phyloP scores from a whole-genome alignment of 2,329 filamentous ascomycete genomes.

The Colletotrichum liriopes region DNA sequence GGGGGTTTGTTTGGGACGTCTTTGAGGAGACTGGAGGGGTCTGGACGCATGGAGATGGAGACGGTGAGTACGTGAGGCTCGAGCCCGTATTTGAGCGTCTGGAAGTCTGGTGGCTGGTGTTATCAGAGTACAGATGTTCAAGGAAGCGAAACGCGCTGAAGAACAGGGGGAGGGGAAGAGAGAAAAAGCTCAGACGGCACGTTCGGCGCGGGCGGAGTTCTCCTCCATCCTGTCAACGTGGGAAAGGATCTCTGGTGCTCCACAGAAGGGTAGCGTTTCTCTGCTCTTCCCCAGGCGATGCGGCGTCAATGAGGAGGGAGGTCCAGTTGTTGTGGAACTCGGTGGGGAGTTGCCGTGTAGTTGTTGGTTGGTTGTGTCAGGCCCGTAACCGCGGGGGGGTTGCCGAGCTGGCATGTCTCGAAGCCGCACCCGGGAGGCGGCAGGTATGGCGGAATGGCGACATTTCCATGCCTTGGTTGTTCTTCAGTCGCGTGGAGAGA shows the following conservation, averaged over 20 bases:
- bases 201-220: slow-evolving; percentile 14
- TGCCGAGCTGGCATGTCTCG: slow-evolving; percentile 11
- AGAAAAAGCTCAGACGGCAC: slow-evolving; percentile 3
- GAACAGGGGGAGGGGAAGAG: background rate
- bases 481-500: background rate
- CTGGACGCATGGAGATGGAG: slow-evolving; percentile 6
- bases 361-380: slow-evolving; percentile 20
- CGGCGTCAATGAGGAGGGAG: background rate
- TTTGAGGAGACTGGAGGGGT: slow-evolving; percentile 1
- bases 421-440: slow-evolving; percentile 14
- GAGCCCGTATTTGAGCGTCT: background rate
- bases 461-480: background rate
- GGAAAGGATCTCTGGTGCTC: slow-evolving; percentile 10
- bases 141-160: slow-evolving; percentile 8
- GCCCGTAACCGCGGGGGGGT: background rate
- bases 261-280: background rate
- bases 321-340: slow-evolving; percentile 24
- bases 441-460: slow-evolving; percentile 15
- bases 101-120: background rate
- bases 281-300: background rate
- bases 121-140: background rate
- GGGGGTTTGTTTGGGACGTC: background rate
- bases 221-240: slow-evolving; percentile 16
- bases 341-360: background rate
- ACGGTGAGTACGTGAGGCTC: slow-evolving; percentile 16